Conservation (phyloP, 2,329 filamentous ascomycete genomes). For the Byssoonygena ceratinophila region DNA sequence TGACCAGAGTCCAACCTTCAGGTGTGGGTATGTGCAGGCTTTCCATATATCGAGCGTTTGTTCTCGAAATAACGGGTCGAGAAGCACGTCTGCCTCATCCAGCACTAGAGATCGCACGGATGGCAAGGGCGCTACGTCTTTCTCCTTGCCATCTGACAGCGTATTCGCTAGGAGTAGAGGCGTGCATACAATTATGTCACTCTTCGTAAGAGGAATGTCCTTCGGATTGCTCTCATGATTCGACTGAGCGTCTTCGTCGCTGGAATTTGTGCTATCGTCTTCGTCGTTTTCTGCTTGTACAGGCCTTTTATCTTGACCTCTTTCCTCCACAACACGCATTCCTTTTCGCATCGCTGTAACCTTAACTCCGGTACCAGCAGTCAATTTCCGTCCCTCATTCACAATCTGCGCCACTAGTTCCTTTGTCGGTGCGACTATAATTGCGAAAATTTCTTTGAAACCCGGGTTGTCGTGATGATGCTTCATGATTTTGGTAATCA, state of each 20-base stretch:
- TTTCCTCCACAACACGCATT: slow-evolving; percentile 54
- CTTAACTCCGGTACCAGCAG: slow-evolving; percentile 63
- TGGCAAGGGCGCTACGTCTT: slow-evolving; percentile 45
- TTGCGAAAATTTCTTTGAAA: slow-evolving; percentile 52
- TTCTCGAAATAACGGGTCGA: slow-evolving; percentile 81
- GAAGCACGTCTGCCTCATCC: slow-evolving; percentile 89
- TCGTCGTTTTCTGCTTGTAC: slow-evolving; percentile 31
- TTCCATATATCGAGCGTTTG: slow-evolving; percentile 80
- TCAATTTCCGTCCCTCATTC: slow-evolving; percentile 71
- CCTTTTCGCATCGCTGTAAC: slow-evolving; percentile 77
- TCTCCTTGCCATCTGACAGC: slow-evolving; percentile 43
- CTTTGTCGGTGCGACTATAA: slow-evolving; percentile 68
- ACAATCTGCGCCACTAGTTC: slow-evolving; percentile 74
- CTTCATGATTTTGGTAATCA: slow-evolving; percentile 64
- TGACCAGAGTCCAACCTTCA: slow-evolving; percentile 80
- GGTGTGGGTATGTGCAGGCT: slow-evolving; percentile 57
- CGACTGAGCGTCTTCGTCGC: slow-evolving; percentile 9
- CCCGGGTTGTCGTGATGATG: slow-evolving; percentile 41
- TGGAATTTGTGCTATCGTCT: slow-evolving; percentile 17
- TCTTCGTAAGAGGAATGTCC: slow-evolving; percentile 46
- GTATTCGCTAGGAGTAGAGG: slow-evolving; percentile 69
- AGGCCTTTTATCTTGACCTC: slow-evolving; percentile 31
- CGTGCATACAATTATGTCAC: slow-evolving; percentile 71
- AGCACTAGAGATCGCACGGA: slow-evolving; percentile 65
- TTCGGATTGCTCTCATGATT: slow-evolving; percentile 21